These are phyloP conservation scores for Xylariales sp. DNA, from an alignment of 2,329 filamentous ascomycete species.

Conservation along the genomic window DNA sequence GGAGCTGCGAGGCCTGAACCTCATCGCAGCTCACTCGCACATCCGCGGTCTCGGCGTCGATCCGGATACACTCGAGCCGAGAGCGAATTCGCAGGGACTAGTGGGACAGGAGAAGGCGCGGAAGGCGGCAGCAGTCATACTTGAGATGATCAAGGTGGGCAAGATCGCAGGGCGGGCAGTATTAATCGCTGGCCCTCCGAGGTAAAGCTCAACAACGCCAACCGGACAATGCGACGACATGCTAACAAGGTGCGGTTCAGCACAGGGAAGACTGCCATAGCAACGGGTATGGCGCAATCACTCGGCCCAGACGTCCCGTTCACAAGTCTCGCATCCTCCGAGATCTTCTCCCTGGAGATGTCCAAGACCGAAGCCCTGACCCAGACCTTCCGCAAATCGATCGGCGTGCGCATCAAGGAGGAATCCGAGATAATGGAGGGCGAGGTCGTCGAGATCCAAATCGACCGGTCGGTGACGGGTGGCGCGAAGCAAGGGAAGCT, in stretches of 20 bases:
- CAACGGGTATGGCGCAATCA: conserved; percentile 98
- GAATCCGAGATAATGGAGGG: conserved; percentile 99
- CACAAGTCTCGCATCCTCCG: conserved; percentile 89
- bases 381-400: conserved; percentile 98
- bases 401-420: conserved; percentile 96
- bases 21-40: conserved; percentile 97
- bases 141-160: conserved; percentile 98
- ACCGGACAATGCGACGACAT: no score
- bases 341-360: conserved; percentile 99
- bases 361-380: conserved; percentile 98
- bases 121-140: conserved; percentile 90
- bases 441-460: conserved; percentile 98
- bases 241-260: no score
- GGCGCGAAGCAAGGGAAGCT: conserved; percentile 98
- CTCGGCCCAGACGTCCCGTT: conserved; percentile 93
- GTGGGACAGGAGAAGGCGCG: conserved; percentile 95
- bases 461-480: conserved; percentile 92
- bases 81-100: conserved; percentile 80
- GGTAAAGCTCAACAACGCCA: conserved; percentile 37
- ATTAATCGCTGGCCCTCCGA: conserved; percentile 89
- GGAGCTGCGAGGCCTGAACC: conserved; percentile 92
- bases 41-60: conserved; percentile 95
- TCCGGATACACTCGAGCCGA: conserved; percentile 82
- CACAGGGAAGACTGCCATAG: conserved; percentile 97
- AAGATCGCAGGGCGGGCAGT: conserved; percentile 96